These are phyloP conservation scores for Sophora flavescens DNA, from an alignment of 306 rosid species.

Conservation along the genomic window DNA sequence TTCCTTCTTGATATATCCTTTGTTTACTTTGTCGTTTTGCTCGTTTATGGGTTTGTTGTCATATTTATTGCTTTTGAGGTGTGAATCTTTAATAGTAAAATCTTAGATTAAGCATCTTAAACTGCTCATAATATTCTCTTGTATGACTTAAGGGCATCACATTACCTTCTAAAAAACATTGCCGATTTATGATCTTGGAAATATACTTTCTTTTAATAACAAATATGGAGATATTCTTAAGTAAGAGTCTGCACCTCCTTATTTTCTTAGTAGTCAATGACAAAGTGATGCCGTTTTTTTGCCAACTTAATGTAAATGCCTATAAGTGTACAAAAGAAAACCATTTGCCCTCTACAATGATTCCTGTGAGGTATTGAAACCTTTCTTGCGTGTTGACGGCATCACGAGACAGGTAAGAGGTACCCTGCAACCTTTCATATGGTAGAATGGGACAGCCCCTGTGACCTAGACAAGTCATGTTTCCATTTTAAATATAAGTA, in stretches of 20 bases:
- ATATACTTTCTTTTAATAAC: not conserved
- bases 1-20: not conserved
- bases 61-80: constrained; percentile 8
- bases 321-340: not conserved
- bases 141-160: constrained; percentile 8
- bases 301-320: not conserved
- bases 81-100: constrained; percentile 3
- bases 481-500: constrained; percentile 27
- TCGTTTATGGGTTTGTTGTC: constrained; percentile 5
- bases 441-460: not conserved
- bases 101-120: constrained; percentile 26
- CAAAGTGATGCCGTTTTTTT: not conserved
- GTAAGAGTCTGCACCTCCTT: not conserved
- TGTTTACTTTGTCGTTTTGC: not conserved
- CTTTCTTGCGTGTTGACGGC: not conserved
- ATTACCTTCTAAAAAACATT: not conserved
- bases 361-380: not conserved
- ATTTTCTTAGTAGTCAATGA: constrained; percentile 13
- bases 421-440: not conserved
- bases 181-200: constrained; percentile 3
- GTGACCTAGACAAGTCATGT: constrained; percentile 5
- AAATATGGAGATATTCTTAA: constrained; percentile 14
- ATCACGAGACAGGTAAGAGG: not conserved
- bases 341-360: not conserved
- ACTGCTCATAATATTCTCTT: not conserved